Conservation (phyloP, 2,329 filamentous ascomycete species). For the Fusarium nodosum region DNA sequence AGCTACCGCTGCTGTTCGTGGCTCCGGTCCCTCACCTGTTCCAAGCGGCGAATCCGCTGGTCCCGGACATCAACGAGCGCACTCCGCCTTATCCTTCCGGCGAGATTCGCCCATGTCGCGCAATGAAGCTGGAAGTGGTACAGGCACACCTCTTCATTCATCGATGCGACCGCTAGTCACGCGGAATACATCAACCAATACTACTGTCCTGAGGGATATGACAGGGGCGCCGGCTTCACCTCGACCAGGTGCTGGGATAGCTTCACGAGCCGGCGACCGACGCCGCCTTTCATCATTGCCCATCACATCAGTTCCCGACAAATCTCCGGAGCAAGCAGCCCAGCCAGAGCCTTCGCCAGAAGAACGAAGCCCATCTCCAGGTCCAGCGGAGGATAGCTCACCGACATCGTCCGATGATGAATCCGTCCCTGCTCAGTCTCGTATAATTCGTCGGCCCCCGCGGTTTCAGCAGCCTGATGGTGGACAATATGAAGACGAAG, state of each 20-base stretch:
- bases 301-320: constrained; percentile 50
- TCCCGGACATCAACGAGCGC: constrained; percentile 57
- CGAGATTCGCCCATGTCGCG: constrained; percentile 68
- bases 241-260: constrained; percentile 42
- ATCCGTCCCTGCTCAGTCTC: constrained; percentile 68
- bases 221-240: constrained; percentile 52
- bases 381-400: constrained; percentile 56
- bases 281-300: constrained; percentile 62
- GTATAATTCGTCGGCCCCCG: constrained; percentile 71
- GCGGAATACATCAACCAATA: constrained; percentile 64
- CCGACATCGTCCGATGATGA: constrained; percentile 61
- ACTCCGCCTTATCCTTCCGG: constrained; percentile 69
- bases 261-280: constrained; percentile 49
- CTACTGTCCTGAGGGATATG: constrained; percentile 57
- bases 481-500: constrained; percentile 61
- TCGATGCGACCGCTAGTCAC: constrained; percentile 62
- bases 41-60: constrained; percentile 63
- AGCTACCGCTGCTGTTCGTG: constrained; percentile 70
- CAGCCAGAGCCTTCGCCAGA: constrained; percentile 37
- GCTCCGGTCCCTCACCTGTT: constrained; percentile 70
- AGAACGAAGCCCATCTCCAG: constrained; percentile 52
- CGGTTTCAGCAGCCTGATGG: constrained; percentile 61
- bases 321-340: constrained; percentile 42
- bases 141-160: constrained; percentile 60
- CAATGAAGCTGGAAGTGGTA: constrained; percentile 59